These are phyloP conservation scores for Raffaelea albimanens DNA, from an alignment of 2,329 filamentous ascomycete species.

Conservation along the genomic window DNA sequence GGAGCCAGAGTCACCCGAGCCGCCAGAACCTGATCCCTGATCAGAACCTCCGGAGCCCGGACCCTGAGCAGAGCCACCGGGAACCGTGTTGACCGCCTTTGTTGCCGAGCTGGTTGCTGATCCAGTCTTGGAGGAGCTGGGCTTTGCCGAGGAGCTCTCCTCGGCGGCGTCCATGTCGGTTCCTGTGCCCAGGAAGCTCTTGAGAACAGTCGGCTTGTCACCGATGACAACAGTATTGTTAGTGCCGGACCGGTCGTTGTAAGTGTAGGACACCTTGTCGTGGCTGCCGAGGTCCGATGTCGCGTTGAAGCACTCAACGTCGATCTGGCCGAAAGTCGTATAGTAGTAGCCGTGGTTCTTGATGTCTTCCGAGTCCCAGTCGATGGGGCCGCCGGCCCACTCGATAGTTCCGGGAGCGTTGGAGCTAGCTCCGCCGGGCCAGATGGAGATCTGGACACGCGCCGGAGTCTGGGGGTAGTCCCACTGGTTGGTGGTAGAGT, in stretches of 20 bases:
- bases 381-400: slow-evolving; percentile 85
- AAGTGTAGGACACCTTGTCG: slow-evolving; percentile 65
- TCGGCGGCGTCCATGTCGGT: slow-evolving; percentile 53
- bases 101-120: slow-evolving; percentile 8
- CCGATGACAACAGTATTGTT: slow-evolving; percentile 72
- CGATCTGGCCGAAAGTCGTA: slow-evolving; percentile 65
- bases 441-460: slow-evolving; percentile 87
- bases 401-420: slow-evolving; percentile 78
- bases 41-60: slow-evolving; percentile 14
- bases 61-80: slow-evolving; percentile 20
- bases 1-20: background rate
- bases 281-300: slow-evolving; percentile 53
- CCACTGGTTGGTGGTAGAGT: slow-evolving; percentile 71
- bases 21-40: slow-evolving; percentile 11
- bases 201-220: slow-evolving; percentile 64
- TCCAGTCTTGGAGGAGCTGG: slow-evolving; percentile 7
- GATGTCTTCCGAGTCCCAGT: slow-evolving; percentile 77
- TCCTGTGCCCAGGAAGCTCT: slow-evolving; percentile 73
- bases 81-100: slow-evolving; percentile 14
- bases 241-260: slow-evolving; percentile 52
- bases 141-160: slow-evolving; percentile 5
- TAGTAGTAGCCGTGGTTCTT: slow-evolving; percentile 81
- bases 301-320: slow-evolving; percentile 76
- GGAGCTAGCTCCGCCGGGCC: slow-evolving; percentile 75
- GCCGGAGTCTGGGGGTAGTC: slow-evolving; percentile 85